phyloP scores from a whole-genome alignment of 768 basidiomycete species.

The Leccinum broughii region DNA sequence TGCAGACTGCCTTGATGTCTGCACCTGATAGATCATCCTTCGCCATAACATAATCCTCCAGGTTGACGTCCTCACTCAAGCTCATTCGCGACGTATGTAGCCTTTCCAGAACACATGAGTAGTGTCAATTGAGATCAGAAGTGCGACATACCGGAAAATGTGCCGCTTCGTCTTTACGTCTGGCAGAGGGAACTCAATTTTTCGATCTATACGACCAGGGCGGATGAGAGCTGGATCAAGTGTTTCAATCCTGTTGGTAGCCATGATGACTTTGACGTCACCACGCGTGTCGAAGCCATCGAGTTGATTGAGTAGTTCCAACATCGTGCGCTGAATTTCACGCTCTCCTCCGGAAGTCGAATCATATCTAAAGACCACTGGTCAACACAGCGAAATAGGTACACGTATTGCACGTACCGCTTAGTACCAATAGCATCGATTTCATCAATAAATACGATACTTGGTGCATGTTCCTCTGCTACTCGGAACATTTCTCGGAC shows the following conservation, averaged over 20 bases:
- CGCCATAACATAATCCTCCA: conserved; percentile 93
- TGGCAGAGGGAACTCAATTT: conserved; percentile 97
- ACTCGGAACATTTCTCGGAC: conserved; percentile 97
- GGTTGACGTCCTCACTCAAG: conserved; percentile 80
- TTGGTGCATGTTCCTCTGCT: conserved; percentile 96
- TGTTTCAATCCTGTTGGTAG: conserved; percentile 96
- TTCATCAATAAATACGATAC: conserved; percentile 99
- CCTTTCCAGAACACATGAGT: conserved; percentile 37
- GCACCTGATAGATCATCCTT: conserved; percentile 97
- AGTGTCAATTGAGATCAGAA: background rate
- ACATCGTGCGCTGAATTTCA: conserved; percentile 99
- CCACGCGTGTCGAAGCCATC: conserved; percentile 99
- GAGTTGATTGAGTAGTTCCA: conserved; percentile 96
- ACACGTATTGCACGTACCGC: conserved; percentile 54
- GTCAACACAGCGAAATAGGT: conserved; percentile 8
- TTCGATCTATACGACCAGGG: conserved; percentile 97
- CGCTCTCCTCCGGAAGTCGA: conserved; percentile 98
- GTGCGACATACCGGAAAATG: conserved; percentile 76
- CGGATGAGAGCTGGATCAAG: conserved; percentile 98
- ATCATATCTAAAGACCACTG: conserved; percentile 67
- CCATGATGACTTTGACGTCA: conserved; percentile 99
- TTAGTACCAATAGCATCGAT: conserved; percentile 99
- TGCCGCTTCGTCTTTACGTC: conserved; percentile 99
- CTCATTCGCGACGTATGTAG: conserved; percentile 96
- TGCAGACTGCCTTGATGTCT: conserved; percentile 99